Evolutionary conservation across 139 green algal species (phyloP), one percentile per base, ranked within the genome.

Genomic region (Klebsormidium nitens): DNA sequence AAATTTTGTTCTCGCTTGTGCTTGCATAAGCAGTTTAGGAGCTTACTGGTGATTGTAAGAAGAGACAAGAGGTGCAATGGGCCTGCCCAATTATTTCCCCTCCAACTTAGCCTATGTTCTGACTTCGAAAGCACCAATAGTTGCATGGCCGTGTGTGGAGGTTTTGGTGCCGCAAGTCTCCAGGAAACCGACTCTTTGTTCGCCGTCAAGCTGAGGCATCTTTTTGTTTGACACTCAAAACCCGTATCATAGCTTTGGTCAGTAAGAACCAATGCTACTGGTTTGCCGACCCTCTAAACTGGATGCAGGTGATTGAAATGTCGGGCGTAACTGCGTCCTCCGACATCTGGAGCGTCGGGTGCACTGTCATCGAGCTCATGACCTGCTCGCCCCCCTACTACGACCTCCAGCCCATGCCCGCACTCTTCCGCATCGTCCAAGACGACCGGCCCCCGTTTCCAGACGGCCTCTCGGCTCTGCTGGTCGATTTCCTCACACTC

Each of bases 221-320:
- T n/a, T n/a, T n/a, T n/a, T n/a, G n/a, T n/a, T n/a, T n/a, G n/a
- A n/a, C n/a, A n/a, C n/a, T n/a, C n/a, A n/a, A n/a, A n/a, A n/a
- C n/a, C n/a, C n/a, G n/a, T n/a, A n/a, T n/a, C n/a, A n/a, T 50
- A n/a, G 42, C 42, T 11, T 11, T 11, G 42, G 42, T 14, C 42
- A 11, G 11, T 11, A 14, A 14, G 42, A n/a, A 11, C 14, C 42
- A 11, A 11, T 50, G 11, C 11, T n/a, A 14, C 42, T 50, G 11
- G 11, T 50, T 14, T 50, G 42, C 42, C 42, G 11, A 50, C n/a
- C n/a, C n/a, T n/a, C n/a, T n/a, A n/a, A 28, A 96, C 79, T 96
- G 91, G 91, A 96, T 96, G 89, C 90, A 97, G 84, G 91, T 97
- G 35, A 95, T 97, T 58, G 91, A 96, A 82, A 90, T 97, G 87